Evolutionary conservation across 148 eudicot species (phyloP), one percentile per base, ranked within the genome.

Genomic region (Simmondsia chinensis): DNA sequence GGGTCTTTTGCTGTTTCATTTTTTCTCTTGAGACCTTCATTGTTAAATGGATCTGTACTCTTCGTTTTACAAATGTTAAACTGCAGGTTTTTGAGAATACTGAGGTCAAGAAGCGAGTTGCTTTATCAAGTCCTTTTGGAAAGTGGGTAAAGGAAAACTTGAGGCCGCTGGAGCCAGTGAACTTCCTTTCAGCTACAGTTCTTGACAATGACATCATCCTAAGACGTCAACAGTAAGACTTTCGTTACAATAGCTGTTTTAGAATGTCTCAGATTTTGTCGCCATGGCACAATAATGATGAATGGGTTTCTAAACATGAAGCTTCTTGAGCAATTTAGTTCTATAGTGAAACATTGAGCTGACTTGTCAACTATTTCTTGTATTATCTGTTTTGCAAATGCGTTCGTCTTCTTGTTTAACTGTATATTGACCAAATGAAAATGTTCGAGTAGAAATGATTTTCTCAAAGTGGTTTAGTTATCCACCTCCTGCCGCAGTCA

Each of bases 71-170:
- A 54, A 19, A 16, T 49, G 33, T 28, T 20, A 12, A 57, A 39
- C 27, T 56, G 44, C 80, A 91, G 99, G 99, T 91, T 42, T 91
- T 64, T 44, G 99, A 91, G 73, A 91, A 91, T 69, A 86, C 94
- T 4, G 95, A 91, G 65, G 99, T 91, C 25, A 91, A 91, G 79
- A 91, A 77, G 57, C 70, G 72, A 30, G 89, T 91, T 40, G 99
- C 99, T 36, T 80, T 66, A 54, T 66, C 61, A 23, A 49, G 77
- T 64, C 95, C 95, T 38, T 91, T 82, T 61, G 99, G 99, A 25
- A 67, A 82, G 50, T 91, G 99, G 99, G 57, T 91, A 35, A 77
- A 66, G 48, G 99, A 77, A 64, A 82, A 64, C 50, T 53, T 82
- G 55, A 88, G 95, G 6, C 55, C 74, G 17, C 25, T 91, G 68